Evolutionary conservation across 2,329 filamentous ascomycete genomes (phyloP), one percentile per base, ranked within the genome.

Genomic region (Xylariaceae sp.): DNA sequence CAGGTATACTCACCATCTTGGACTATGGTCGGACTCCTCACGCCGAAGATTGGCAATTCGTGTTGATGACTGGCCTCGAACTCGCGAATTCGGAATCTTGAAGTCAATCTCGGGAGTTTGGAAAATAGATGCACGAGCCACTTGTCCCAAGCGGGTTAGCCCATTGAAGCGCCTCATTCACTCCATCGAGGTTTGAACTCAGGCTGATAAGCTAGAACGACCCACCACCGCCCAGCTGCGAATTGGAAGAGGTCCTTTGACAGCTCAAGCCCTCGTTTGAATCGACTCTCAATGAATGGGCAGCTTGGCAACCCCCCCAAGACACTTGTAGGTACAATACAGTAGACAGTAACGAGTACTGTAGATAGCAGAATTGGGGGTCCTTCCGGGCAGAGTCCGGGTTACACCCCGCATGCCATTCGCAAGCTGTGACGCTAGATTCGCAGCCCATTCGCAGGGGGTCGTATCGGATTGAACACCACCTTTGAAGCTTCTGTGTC

Each of bases 401-500:
- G 22, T 5, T 28, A 5, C 57, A 58, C 56, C 60, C 59, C 60
- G 57, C 60, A 63, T 62, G 54, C 44, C 57, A n/a, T 33, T 53
- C 52, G 51, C 41, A 31, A 40, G 34, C 22, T 28, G 22, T 28
- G 22, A 47, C 41, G 42, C 33, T 42, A 6, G 10, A 46, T 34
- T 42, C 31, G 49, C 48, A 47, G 52, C 36, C 31, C 45, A 50
- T 39, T 55, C 57, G 57, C 52, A 52, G 57, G 57, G 22, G 22
- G 22, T 28, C 22, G 22, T 4, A 7, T 28, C 22, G 22, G 22
- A 28, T 28, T 4, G 22, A 28, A 28, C 22, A 28, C 22, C 22
- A 28, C 31, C 17, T 59, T 55, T 54, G 48, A 50, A 60, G 58
- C 56, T 56, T 57, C 52, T 57, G 55, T 65, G 63, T 65, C 61